Base-by-base conservation (phyloP, 2,329 filamentous ascomycete species). In the Fusarium nematophilum region DNA sequence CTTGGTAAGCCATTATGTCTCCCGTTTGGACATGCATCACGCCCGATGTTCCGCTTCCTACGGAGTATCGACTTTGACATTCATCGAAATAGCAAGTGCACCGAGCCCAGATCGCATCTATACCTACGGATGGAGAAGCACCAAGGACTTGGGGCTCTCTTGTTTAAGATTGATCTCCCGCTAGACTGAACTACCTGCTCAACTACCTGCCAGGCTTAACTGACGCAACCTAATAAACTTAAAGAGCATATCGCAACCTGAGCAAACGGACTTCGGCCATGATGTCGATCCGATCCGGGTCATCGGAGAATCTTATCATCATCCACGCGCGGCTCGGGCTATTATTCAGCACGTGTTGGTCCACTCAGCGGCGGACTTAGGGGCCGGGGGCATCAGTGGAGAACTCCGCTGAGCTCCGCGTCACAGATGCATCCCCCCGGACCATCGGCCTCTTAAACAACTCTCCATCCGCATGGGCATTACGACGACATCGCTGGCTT, bases 261-360 rank as follows among this genome's bases (percentile, higher is more conserved):
- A 31, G 9, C 11, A 48, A 13, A 42, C 60, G 60, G 60, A 64
- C 46, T 64, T 64, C 37, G 13, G 26, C 3, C 18, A 33, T n/a
- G 14, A 21, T 11, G 29, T 42, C 37, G 8, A 23, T n/a, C 37
- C 46, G 37, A 40, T 36, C n/a, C 46, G 26, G 46, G 26, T 21
- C 14, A n/a, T 43, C n/a, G 37, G 36, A 26, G 25, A 9, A 25
- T 34, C 29, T 50, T 14, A 37, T 50, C 37, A 15, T 33, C 27
- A 31, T 14, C 26, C 21, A 6, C 39, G 39, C 39, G 39, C 39
- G 36, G 26, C 37, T 9, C n/a, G 27, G 15, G 34, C 21, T 6
- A 64, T 64, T 64, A 64, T 64, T 64, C 56, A 64, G 60, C 60
- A 38, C 14, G 25, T 48, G n/a, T 39, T 13, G 9, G 31, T 26